These are phyloP conservation scores for Cyclanthera cordifolia DNA, from an alignment of 306 rosid species.

Conservation along the genomic window DNA sequence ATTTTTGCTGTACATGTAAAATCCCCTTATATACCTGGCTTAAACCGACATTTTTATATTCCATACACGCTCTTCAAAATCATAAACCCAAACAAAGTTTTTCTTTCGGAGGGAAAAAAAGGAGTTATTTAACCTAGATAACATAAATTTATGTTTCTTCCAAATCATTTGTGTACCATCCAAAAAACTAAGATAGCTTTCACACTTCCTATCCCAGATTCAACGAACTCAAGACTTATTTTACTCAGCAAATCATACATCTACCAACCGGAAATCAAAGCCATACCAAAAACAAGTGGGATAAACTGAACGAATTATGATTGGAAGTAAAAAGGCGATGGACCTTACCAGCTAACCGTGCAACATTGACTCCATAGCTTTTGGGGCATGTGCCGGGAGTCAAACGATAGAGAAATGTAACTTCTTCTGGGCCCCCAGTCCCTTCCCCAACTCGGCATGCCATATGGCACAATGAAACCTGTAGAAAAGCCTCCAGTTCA, in stretches of 20 bases:
- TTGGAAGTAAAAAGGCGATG: slow-evolving; percentile 5
- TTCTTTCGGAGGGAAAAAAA: too few species aligned
- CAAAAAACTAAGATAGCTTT: neutral
- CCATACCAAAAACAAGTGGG: neutral
- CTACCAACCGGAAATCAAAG: neutral
- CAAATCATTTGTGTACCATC: neutral
- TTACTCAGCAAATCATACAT: neutral
- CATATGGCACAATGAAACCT: slow-evolving; percentile 90
- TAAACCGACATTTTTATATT: neutral
- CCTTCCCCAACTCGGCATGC: slow-evolving; percentile 83
- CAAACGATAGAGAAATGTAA: slow-evolving; percentile 82
- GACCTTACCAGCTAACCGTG: slow-evolving; percentile 74
- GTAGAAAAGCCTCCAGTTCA: slow-evolving; percentile 17
- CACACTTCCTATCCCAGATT: neutral
- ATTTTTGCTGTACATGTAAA: neutral
- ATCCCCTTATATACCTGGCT: neutral
- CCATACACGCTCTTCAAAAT: neutral
- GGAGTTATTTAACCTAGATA: neutral
- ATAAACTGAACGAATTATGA: neutral
- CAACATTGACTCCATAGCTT: slow-evolving; percentile 94
- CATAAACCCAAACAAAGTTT: neutral
- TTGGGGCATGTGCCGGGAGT: slow-evolving; percentile 84
- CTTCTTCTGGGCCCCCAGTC: slow-evolving; percentile 62
- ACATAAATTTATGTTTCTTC: neutral
- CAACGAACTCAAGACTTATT: neutral